A percentile compares a stretch with the other conserved stretches of the same genome.
Conservation (phyloP, 2,329 filamentous ascomycete genomes). For the Acephala macrosclerotiorum region DNA sequence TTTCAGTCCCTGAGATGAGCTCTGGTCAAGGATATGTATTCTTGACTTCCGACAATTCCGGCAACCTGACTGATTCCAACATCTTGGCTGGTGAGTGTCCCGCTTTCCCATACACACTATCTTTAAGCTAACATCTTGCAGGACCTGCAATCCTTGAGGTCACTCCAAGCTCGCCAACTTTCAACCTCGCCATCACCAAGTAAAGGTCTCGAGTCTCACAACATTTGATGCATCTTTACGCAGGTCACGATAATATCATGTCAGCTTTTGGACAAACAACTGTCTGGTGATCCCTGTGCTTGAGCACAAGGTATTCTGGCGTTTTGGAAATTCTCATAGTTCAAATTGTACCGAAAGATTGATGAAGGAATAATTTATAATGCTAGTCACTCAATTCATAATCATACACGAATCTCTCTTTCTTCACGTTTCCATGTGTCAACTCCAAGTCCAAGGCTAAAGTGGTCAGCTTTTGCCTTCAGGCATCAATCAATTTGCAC, state of each 20-base stretch:
- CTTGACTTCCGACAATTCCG: conserved; percentile 47
- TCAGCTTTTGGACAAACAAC: not conserved
- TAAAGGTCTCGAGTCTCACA: not conserved
- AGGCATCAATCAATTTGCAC: too few relatives aligned
- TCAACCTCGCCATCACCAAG: conserved; percentile 34
- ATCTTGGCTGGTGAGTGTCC: conserved; percentile 42
- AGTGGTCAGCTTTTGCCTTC: not conserved
- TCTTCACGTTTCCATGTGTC: not conserved
- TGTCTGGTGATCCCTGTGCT: not conserved
- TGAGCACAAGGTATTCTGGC: not conserved
- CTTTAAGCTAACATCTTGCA: conserved; percentile 10
- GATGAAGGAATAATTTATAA: not conserved
- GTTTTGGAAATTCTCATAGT: not conserved
- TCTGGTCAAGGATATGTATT: conserved; percentile 51
- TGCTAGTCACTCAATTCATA: not conserved
- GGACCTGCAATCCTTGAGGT: conserved; percentile 48
- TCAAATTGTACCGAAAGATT: not conserved
- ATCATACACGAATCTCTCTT: not conserved
- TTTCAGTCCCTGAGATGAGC: conserved; percentile 43
- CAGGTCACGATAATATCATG: not conserved
- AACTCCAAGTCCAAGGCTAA: not conserved
- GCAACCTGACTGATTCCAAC: conserved; percentile 46
- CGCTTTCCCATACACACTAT: not conserved
- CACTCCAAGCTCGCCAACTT: conserved; percentile 39
- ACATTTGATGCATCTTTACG: not conserved